Evolutionary conservation across 306 rosid genomes (phyloP).

Genomic region (Crotalaria pallida): DNA sequence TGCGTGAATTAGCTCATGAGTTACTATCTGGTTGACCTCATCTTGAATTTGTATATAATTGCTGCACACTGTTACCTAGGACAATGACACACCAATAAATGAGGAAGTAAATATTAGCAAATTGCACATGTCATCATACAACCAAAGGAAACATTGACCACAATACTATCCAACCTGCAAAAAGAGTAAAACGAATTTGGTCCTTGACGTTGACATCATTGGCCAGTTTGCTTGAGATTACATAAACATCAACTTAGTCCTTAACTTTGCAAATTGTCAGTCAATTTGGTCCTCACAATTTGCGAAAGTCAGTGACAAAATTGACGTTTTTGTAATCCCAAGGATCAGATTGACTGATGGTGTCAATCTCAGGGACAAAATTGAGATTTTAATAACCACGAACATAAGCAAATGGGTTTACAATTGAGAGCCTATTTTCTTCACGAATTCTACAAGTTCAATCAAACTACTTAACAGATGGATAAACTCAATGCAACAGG

Average conservation of each 20-base stretch:
- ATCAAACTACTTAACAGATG: background rate
- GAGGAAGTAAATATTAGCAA: background rate
- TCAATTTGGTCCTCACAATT: too few relatives aligned
- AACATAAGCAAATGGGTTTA: background rate
- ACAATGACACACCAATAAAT: slow-evolving; percentile 2
- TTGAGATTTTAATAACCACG: too few relatives aligned
- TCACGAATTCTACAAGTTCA: background rate
- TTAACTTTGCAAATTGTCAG: too few relatives aligned
- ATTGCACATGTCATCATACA: background rate
- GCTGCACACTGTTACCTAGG: slow-evolving; percentile 53
- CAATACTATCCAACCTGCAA: background rate
- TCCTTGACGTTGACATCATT: too few relatives aligned
- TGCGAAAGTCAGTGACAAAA: too few relatives aligned
- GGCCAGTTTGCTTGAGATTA: too few relatives aligned
- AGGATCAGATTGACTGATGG: too few relatives aligned
- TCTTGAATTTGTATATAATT: slow-evolving; percentile 57
- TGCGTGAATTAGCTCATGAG: slow-evolving; percentile 67
- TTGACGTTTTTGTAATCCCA: too few relatives aligned
- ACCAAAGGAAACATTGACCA: background rate
- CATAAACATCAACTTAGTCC: too few relatives aligned
- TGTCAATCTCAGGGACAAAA: too few relatives aligned
- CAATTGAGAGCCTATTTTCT: background rate
- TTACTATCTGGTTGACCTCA: slow-evolving; percentile 60
- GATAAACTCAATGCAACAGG: background rate
- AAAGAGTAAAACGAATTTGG: too few relatives aligned